Evolutionary conservation across 768 basidiomycete genomes (phyloP).

Genomic region (Pisolithus microcarpus): DNA sequence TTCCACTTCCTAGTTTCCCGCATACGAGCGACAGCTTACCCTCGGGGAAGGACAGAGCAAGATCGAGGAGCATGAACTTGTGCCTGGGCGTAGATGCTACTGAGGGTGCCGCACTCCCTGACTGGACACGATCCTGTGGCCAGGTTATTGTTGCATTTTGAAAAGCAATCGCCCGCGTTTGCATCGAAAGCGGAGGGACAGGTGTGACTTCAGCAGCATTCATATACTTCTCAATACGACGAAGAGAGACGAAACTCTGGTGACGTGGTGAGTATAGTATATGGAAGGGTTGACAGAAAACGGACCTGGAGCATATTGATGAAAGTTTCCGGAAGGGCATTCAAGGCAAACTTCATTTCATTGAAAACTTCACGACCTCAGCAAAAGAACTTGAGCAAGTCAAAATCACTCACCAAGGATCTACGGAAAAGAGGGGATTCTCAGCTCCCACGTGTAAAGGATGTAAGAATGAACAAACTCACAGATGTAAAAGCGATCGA

Average conservation of each 20-base stretch:
- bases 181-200: constrained; percentile 50
- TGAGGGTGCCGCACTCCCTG: constrained; percentile 44
- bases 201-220: constrained; percentile 61
- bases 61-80: constrained; percentile 76
- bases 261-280: background rate
- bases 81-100: constrained; percentile 64
- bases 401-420: constrained; percentile 32
- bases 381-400: background rate
- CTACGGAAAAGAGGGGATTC: constrained; percentile 11
- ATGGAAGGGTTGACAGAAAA: background rate
- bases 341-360: constrained; percentile 84
- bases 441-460: background rate
- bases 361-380: constrained; percentile 53
- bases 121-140: constrained; percentile 64
- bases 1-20: constrained; percentile 86
- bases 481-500: constrained; percentile 78
- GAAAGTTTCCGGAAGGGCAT: constrained; percentile 83
- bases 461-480: constrained; percentile 8
- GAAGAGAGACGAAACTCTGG: constrained; percentile 73
- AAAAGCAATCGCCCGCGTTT: constrained; percentile 59
- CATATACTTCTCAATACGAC: constrained; percentile 89
- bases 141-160: constrained; percentile 86
- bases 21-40: constrained; percentile 80
- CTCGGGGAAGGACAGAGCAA: constrained; percentile 69
- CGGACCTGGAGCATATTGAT: constrained; percentile 80